Percentiles rank a stretch among this genome's conserved stretches.
phyloP scores from a whole-genome alignment of 2,329 filamentous ascomycete species.

The Torrubiella hemipterigena region DNA sequence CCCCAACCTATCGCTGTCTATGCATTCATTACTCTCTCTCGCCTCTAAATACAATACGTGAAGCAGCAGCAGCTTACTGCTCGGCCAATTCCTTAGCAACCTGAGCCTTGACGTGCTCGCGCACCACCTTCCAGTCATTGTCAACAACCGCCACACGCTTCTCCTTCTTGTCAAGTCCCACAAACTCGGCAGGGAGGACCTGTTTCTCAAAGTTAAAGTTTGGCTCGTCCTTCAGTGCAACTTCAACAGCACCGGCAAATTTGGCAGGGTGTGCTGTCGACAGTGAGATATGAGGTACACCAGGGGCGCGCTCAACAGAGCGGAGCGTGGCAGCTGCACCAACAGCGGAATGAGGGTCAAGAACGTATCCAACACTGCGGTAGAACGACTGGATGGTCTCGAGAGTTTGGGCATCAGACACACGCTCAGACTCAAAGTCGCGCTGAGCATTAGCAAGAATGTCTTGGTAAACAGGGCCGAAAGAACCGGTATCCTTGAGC shows the following conservation, averaged over 20 bases:
- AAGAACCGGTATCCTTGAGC: constrained; percentile 72
- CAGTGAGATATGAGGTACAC: constrained; percentile 65
- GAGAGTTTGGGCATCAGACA: constrained; percentile 55
- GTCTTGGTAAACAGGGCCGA: constrained; percentile 61
- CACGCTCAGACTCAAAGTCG: constrained; percentile 72
- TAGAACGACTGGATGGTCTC: constrained; percentile 48
- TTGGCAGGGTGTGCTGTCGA: constrained; percentile 95
- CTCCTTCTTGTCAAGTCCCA: constrained; percentile 65
- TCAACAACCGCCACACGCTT: constrained; percentile 59
- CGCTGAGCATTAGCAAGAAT: constrained; percentile 59
- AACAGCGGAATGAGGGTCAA: constrained; percentile 88
- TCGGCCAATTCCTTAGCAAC: constrained; percentile 49
- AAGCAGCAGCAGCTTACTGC: no score
- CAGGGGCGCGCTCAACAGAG: constrained; percentile 44
- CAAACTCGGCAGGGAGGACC: constrained; percentile 71
- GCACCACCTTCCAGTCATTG: constrained; percentile 62
- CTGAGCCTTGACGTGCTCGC: constrained; percentile 63
- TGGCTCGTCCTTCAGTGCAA: constrained; percentile 59
- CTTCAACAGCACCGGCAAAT: constrained; percentile 74
- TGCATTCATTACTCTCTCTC: no score
- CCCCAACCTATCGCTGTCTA: background rate
- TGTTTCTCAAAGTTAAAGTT: constrained; percentile 63
- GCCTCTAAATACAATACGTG: no score
- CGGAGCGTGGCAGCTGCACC: constrained; percentile 67
- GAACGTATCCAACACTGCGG: constrained; percentile 58